Evolutionary conservation across 2,329 filamentous ascomycete genomes (phyloP).

Genomic region (Ilyonectria mors-panacis): DNA sequence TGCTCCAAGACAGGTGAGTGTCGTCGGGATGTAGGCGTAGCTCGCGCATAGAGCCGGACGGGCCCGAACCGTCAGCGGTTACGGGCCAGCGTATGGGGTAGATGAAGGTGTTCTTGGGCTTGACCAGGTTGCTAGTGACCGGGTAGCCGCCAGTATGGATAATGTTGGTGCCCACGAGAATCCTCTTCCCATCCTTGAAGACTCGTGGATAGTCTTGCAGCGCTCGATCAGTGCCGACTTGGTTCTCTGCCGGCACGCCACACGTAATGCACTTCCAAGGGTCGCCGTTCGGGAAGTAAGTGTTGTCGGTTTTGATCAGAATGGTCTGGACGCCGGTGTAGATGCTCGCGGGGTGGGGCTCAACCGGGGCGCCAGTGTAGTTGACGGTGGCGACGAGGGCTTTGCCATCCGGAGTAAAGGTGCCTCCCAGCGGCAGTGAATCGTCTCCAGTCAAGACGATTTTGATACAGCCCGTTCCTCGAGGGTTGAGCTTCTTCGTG

Average conservation of each 20-base stretch:
- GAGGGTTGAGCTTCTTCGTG: background rate
- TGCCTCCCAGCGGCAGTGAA: background rate
- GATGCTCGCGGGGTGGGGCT: background rate
- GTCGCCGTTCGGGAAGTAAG: background rate
- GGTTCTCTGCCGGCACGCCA: background rate
- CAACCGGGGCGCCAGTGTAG: background rate
- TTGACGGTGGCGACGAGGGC: background rate
- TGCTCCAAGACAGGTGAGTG: background rate
- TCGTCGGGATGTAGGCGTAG: background rate
- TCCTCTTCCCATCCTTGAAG: constrained; percentile 55
- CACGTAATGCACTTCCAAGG: background rate
- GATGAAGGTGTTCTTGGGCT: background rate
- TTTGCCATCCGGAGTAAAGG: background rate
- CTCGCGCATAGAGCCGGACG: background rate
- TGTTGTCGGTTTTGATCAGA: background rate
- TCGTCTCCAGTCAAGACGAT: background rate
- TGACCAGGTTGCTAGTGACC: background rate
- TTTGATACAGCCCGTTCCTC: background rate
- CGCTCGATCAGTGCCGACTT: background rate
- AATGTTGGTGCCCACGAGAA: background rate
- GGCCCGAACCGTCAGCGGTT: background rate
- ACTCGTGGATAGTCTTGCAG: constrained; percentile 58
- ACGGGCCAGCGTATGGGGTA: background rate
- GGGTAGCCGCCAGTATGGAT: background rate
- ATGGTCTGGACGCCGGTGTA: background rate